Conservation (phyloP, 768 basidiomycete species). For the Mycena latifolia region DNA sequence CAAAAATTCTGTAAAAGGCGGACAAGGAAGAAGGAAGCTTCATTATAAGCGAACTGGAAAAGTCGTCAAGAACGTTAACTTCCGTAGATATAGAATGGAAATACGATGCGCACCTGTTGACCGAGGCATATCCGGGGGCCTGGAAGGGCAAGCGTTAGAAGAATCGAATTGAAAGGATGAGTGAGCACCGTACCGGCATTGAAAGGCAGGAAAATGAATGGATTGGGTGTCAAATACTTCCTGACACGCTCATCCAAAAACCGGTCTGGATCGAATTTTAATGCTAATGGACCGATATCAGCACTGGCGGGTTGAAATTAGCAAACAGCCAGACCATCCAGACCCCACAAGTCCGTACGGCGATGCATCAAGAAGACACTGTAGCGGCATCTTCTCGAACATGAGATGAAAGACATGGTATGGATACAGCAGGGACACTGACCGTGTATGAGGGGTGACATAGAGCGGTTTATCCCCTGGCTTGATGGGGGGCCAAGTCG, state of each 20-base stretch:
- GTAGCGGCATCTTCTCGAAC: conserved; percentile 43
- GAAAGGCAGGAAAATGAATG: no score
- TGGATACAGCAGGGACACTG: conserved; percentile 24
- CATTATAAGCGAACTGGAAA: conserved; percentile 2
- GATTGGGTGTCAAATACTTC: conserved; percentile 53
- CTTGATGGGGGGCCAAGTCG: conserved; percentile 43
- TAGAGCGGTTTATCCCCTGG: conserved; percentile 49
- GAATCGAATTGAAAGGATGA: conserved; percentile 46
- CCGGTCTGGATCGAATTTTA: conserved; percentile 65
- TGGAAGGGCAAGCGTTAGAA: no score
- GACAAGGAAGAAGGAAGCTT: conserved; percentile 1
- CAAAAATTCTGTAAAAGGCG: background rate
- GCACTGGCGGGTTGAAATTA: no score
- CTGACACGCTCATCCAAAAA: conserved; percentile 60
- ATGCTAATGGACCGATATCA: conserved; percentile 48
- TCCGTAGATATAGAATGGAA: background rate
- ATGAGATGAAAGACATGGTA: background rate
- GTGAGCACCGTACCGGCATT: no score
- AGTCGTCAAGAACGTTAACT: background rate
- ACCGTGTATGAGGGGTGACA: conserved; percentile 44
- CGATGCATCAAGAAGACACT: conserved; percentile 51
- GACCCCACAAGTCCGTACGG: no score
- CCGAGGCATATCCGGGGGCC: conserved; percentile 55
- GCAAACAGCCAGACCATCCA: conserved; percentile 49
- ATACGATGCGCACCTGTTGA: conserved; percentile 9